Evolutionary conservation across 1,284 basidiomycete genomes (phyloP), one percentile per base, ranked within the genome.

Genomic region (Mycosarcoma mackinlayi): DNA sequence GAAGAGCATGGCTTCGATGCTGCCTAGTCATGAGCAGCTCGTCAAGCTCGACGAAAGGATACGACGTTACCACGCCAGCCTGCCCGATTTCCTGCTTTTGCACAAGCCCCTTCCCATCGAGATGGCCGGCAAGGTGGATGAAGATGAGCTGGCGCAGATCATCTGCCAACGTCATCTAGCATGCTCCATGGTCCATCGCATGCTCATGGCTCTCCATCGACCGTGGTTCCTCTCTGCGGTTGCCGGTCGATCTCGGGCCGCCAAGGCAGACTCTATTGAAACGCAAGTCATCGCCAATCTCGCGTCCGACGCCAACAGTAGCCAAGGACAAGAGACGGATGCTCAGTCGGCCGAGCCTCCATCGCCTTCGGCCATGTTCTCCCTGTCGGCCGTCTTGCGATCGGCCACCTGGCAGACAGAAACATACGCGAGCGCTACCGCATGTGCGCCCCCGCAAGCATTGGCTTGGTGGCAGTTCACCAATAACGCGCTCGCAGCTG

Each of bases 391-490:
- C 1, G 62, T 57, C 13, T n/a, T 65, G 30, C 51, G 62, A 38
- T 68, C 65, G 13, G 65, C 65, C 0, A 59, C 56, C 1, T 58
- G 57, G 58, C 53, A 58, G 19, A 68, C 65, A 19, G 56, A 57
- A 23, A 51, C 59, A 8, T 68, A 46, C 27, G 54, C 51, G 4
- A 56, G 56, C 16, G 60, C 60, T 2, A 38, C 60, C 18, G 52
- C 53, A 7, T 47, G 40, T 42, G 54, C 59, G 33, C 50, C 53
- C 6, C 59, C 54, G 9, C 52, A 52, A 37, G 59, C 59, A 8
- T 47, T 63, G 3, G 50, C 48, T 5, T 68, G 59, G 65, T 63
- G 54, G 59, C 51, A 56, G 13, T 63, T 68, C 16, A 63, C 59
- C 41, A 53, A 56, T 42, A 53, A 68, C 24, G 65, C 65, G 1